Evolutionary conservation across 106 monocot species (phyloP).

Genomic region (Phalaenopsis equestris): DNA sequence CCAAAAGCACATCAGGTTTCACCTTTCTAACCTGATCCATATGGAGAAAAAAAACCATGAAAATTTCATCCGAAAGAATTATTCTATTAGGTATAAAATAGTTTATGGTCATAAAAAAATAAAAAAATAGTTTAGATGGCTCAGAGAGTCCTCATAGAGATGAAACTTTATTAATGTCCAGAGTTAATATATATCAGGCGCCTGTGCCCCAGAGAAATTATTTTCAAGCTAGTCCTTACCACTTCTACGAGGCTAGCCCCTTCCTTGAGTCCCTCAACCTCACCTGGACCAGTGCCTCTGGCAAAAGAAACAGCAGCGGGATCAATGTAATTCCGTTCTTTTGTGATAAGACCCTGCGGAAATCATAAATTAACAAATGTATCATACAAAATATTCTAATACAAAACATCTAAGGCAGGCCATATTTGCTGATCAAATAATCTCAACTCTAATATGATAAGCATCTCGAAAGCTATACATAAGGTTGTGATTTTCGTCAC

Average conservation of each 20-base stretch:
- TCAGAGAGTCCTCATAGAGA: neutral
- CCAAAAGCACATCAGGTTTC: slow-evolving; percentile 94
- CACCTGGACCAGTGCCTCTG: slow-evolving; percentile 54
- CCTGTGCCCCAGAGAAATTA: neutral
- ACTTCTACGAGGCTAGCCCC: slow-evolving; percentile 92
- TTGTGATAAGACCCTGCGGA: slow-evolving; percentile 80
- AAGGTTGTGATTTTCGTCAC: neutral
- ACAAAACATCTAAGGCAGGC: neutral
- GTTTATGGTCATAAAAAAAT: neutral
- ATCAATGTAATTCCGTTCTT: slow-evolving; percentile 62
- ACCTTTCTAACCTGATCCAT: slow-evolving; percentile 65
- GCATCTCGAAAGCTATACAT: neutral
- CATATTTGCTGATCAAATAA: neutral
- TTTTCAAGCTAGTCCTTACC: slow-evolving; percentile 31
- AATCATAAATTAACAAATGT: neutral
- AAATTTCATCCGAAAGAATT: neutral
- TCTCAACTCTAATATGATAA: neutral
- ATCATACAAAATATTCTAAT: neutral
- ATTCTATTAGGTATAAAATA: neutral
- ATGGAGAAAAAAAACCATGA: neutral
- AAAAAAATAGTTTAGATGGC: neutral
- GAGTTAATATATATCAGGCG: neutral
- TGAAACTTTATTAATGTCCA: neutral
- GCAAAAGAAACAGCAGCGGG: slow-evolving; percentile 81
- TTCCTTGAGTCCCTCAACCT: slow-evolving; percentile 66